Conservation (phyloP, 768 basidiomycete genomes). For the Paxillus involutus region DNA sequence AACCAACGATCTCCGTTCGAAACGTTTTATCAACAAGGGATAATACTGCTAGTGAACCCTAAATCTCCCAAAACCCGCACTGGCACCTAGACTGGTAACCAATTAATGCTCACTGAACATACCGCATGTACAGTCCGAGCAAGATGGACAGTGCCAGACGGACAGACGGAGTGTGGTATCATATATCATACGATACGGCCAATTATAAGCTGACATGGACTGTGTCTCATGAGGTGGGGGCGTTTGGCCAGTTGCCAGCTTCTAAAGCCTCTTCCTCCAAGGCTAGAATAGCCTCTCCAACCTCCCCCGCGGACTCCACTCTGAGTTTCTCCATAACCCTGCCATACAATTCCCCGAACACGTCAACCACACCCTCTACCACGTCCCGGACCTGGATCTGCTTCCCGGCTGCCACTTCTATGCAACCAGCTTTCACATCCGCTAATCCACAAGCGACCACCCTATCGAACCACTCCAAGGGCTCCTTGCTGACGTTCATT, state of each 20-base stretch:
- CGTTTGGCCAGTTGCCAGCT: slow-evolving; percentile 42
- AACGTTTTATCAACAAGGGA: no score
- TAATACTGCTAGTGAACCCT: no score
- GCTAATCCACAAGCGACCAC: slow-evolving; percentile 90
- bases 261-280: slow-evolving; percentile 45
- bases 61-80: no score
- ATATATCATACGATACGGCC: not conserved
- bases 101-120: no score
- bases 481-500: slow-evolving; percentile 83
- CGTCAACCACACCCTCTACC: slow-evolving; percentile 47
- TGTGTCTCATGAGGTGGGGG: slow-evolving; percentile 10
- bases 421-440: slow-evolving; percentile 76
- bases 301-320: slow-evolving; percentile 41
- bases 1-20: no score
- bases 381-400: slow-evolving; percentile 47
- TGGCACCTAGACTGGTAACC: no score
- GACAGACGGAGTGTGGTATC: no score
- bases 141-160: no score
- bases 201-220: not conserved
- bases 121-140: no score
- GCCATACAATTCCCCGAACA: slow-evolving; percentile 48
- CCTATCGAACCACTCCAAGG: slow-evolving; percentile 80
- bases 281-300: slow-evolving; percentile 45
- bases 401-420: slow-evolving; percentile 46
- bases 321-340: slow-evolving; percentile 49